Base-by-base conservation (phyloP, 148 eudicot species). In the Euryodendron excelsum region DNA sequence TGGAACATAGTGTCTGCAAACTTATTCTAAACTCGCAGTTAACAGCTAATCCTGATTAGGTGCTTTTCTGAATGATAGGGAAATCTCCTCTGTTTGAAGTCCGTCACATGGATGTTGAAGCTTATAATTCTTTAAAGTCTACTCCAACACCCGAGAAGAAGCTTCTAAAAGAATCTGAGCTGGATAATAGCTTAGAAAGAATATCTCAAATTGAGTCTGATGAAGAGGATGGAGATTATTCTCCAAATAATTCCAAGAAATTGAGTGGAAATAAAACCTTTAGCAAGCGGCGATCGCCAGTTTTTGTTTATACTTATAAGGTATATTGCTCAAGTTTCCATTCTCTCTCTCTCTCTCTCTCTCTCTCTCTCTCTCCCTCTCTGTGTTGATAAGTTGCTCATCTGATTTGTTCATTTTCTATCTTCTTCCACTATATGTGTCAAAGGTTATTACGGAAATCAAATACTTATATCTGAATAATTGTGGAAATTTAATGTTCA, bases 291-390 rank as follows among this genome's bases (percentile, higher is more conserved):
- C 82, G 77, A 75, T 81, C 84, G 39, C 96, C 94, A 0, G 70
- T 91, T 12, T 86, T 64, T 84, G 93, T 93, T 33, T 96, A 93
- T 75, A 89, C 94, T 30, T 91, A 88, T 75, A 90, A 96, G 99
- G 99, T 96, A 81, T 53, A 17, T 48, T 33, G 37, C 72, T 34
- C 47, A 17, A 55, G 25, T 0, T 74, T 30, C 47, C 12, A 58
- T 15, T 52, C 30, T 63, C 23, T n/a, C n/a, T n/a, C n/a, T n/a
- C n/a, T n/a, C n/a, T n/a, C n/a, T n/a, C n/a, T n/a, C n/a, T n/a
- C n/a, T n/a, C n/a, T n/a, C n/a, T n/a, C n/a, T n/a, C n/a, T n/a
- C n/a, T n/a, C n/a, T n/a, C n/a, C n/a, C n/a, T n/a, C n/a, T n/a
- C n/a, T n/a, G n/a, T n/a, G n/a, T n/a, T n/a, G n/a, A n/a, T n/a